phyloP scores from a whole-genome alignment of 2,329 filamentous ascomycete species.

The Trichophyton schoenleinii region DNA sequence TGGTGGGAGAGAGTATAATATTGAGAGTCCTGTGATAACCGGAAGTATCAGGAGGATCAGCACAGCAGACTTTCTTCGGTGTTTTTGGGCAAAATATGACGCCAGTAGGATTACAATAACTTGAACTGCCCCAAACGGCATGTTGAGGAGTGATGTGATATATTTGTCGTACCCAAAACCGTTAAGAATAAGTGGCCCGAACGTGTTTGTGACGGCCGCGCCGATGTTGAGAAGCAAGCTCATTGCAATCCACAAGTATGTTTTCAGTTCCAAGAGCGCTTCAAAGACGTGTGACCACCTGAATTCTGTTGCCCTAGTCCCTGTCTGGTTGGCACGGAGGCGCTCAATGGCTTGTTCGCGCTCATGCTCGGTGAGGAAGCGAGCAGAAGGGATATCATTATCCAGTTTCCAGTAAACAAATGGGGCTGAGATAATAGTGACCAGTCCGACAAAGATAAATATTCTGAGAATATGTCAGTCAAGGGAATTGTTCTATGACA shows the following conservation, averaged over 20 bases:
- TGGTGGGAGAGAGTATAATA: constrained; percentile 24
- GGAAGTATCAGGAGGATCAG: constrained; percentile 44
- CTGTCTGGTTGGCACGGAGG: constrained; percentile 40
- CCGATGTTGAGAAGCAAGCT: constrained; percentile 52
- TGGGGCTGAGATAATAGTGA: constrained; percentile 47
- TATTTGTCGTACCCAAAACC: constrained; percentile 50
- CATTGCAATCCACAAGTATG: constrained; percentile 49
- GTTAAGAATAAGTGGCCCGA: constrained; percentile 50
- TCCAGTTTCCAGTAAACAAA: constrained; percentile 50
- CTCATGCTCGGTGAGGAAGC: constrained; percentile 38
- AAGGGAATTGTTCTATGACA: not conserved
- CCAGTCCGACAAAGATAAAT: constrained; percentile 49
- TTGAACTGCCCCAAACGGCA: constrained; percentile 54
- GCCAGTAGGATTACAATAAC: constrained; percentile 47
- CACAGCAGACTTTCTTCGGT: constrained; percentile 45
- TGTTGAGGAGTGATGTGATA: constrained; percentile 49
- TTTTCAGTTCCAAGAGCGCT: constrained; percentile 34
- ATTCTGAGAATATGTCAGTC: constrained; percentile 27
- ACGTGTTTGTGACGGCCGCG: constrained; percentile 50
- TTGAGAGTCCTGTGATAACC: constrained; percentile 45
- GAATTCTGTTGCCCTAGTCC: constrained; percentile 35
- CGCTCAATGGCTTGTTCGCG: constrained; percentile 37
- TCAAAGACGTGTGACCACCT: constrained; percentile 35
- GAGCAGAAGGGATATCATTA: constrained; percentile 41
- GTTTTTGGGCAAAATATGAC: constrained; percentile 36